Evolutionary conservation across 148 eudicot species (phyloP), one percentile per base, ranked within the genome.

Genomic region (Fagopyrum esculentum): DNA sequence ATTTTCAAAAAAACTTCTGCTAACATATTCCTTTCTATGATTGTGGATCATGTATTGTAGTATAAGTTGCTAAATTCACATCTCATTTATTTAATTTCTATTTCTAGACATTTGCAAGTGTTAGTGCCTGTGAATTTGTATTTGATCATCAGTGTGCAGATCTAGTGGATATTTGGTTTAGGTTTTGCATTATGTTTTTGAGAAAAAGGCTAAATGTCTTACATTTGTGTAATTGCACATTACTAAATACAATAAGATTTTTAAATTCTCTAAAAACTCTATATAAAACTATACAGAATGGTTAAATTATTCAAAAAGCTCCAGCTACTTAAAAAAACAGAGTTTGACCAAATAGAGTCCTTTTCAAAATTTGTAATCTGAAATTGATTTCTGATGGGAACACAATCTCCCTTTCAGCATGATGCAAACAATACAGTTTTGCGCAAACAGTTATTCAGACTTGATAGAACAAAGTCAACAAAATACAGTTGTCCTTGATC

Each of bases 1-100:
- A 29, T 63, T 63, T 63, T 63, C 5, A 44, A 63, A 63, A 63
- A 63, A 63, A 29, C 12, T 29, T 63, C 69, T 30, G 69, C 69
- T 63, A 63, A 63, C 69, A 26, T 43, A 63, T 63, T 63, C 6
- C 44, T 44, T 63, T 63, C 6, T 64, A 46, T 66, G 47, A 35
- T 66, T 66, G 46, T 66, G n/a, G 71, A 66, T 66, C 47, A 66
- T 40, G 71, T 15, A 66, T 17, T 66, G 19, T 49, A 49, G 12
- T 8, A 8, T 64, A 64, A 64, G 71, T 46, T 66, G 46, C 9
- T 13, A 47, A 63, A 40, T 9, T 66, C 10, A 35, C 10, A 35
- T 66, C n/a, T 43, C 71, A 43, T 66, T 43, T 66, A 66, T 66
- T 12, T 64, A 26, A 26, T 64, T 64, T 49, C 12, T 49, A 0